A percentile compares a stretch with the other conserved stretches of the same genome.
phyloP scores from a whole-genome alignment of 2,329 filamentous ascomycete species.

The Aureobasidium sp. region DNA sequence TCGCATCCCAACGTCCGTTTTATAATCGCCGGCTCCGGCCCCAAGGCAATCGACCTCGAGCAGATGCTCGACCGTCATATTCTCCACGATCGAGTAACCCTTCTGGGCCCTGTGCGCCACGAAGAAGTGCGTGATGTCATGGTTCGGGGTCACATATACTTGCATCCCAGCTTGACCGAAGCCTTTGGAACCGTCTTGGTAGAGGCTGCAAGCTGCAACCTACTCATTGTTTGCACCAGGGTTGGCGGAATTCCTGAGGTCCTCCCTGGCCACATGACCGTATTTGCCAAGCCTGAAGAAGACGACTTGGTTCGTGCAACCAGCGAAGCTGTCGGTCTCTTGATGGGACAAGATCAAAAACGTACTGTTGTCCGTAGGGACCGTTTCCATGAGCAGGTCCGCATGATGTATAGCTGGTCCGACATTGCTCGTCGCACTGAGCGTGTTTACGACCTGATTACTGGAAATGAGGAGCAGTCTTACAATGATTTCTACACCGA shows the following conservation, averaged over 20 bases:
- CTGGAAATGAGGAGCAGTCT: slow-evolving; percentile 57
- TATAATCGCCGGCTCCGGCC: slow-evolving; percentile 90
- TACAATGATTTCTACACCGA: slow-evolving; percentile 66
- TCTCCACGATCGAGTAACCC: slow-evolving; percentile 84
- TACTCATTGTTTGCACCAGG: slow-evolving; percentile 94
- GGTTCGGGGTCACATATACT: slow-evolving; percentile 92
- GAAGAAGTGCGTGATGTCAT: slow-evolving; percentile 97
- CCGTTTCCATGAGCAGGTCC: slow-evolving; percentile 91
- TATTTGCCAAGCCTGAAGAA: slow-evolving; percentile 93
- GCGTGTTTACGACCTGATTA: slow-evolving; percentile 89
- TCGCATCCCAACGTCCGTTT: slow-evolving; percentile 90
- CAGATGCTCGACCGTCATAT: slow-evolving; percentile 78
- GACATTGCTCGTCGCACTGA: slow-evolving; percentile 92
- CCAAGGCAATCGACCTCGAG: slow-evolving; percentile 94
- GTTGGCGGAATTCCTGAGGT: slow-evolving; percentile 97
- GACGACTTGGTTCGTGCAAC: slow-evolving; percentile 90
- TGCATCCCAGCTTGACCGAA: slow-evolving; percentile 91
- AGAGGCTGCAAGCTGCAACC: slow-evolving; percentile 87
- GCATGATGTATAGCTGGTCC: slow-evolving; percentile 98
- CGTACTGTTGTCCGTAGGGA: slow-evolving; percentile 64
- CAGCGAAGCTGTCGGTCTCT: slow-evolving; percentile 75
- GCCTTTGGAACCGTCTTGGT: slow-evolving; percentile 98
- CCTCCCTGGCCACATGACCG: slow-evolving; percentile 91
- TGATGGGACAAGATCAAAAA: slow-evolving; percentile 34
- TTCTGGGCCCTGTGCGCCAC: slow-evolving; percentile 86